Evolutionary conservation across 768 basidiomycete genomes (phyloP), one percentile per base, ranked within the genome.

Genomic region (Boletellus sp.): DNA sequence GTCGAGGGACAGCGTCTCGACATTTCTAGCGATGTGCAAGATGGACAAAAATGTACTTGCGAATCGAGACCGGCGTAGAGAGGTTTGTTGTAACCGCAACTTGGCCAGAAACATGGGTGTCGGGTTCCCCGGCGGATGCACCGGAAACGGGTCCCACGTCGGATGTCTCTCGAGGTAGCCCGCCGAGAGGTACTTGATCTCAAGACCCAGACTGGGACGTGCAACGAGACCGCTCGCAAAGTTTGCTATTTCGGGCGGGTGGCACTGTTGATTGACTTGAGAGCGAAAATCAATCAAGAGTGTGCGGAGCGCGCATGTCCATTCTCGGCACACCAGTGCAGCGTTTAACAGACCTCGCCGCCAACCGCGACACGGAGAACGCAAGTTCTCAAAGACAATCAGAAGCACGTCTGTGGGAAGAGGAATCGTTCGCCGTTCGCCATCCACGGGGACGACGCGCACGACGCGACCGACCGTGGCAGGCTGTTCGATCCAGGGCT

Each of bases 301-400:
- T 9, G 36, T 1, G 54, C 41, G 10, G 43, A 56, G 56, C 16
- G 54, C 54, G 12, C 54, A 56, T 1, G 36, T 34, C 55, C 55
- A 55, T 23, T 45, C 28, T 22, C 37, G 48, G 13, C 55, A 56
- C 6, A 55, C 53, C 42, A 45, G 41, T 9, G 53, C 53, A 32
- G 17, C 44, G 12, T 35, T 50, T 17, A 56, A 1, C 22, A 55
- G 16, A 22, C 50, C 55, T 28, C 26, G 37, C 9, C 39, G 33
- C 54, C 54, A 55, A n/a, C 20, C 17, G 13, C 24, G 19, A 24
- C 34, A 9, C n/a, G 37, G 45, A 19, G 36, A 41, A 3, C 33
- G 22, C 38, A 56, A 22, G 42, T 33, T 20, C 28, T 51, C 41
- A 34, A 56, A 56, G 26, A 51, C 10, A 35, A 46, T 6, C 10